Percentiles rank a stretch among this genome's conserved stretches.
Conservation (phyloP, 176 grass and related monocot genomes). For the Zizania latifolia region DNA sequence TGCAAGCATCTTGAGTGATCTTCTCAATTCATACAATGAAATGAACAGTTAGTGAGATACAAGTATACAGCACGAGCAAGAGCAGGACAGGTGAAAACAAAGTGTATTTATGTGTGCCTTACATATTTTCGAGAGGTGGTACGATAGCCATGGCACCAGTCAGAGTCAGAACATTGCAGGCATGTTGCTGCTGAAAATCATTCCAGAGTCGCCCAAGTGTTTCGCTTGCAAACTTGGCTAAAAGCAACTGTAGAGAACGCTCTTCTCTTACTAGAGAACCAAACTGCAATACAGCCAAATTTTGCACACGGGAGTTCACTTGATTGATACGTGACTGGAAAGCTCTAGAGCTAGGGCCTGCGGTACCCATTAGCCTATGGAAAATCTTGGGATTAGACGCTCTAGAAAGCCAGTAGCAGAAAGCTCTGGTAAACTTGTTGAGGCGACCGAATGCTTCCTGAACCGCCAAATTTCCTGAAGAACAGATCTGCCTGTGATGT, state of each 20-base stretch:
- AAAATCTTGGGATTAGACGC: slow-evolving; percentile 48
- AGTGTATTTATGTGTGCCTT: slow-evolving; percentile 4
- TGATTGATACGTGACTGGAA: slow-evolving; percentile 44
- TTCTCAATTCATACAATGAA: slow-evolving; percentile 39
- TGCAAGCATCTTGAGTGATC: slow-evolving; percentile 69
- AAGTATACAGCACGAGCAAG: background rate
- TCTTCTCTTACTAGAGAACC: slow-evolving; percentile 41
- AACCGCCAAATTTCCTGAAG: slow-evolving; percentile 49
- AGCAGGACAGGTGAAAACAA: background rate
- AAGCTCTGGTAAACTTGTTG: slow-evolving; percentile 66
- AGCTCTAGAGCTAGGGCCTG: slow-evolving; percentile 22
- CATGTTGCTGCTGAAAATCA: slow-evolving; percentile 42
- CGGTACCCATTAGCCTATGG: slow-evolving; percentile 25
- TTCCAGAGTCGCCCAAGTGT: slow-evolving; percentile 47
- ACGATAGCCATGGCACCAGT: slow-evolving; percentile 38
- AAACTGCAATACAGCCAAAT: slow-evolving; percentile 51
- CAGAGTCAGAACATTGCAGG: slow-evolving; percentile 60
- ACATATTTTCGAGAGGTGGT: slow-evolving; percentile 78
- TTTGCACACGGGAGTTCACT: slow-evolving; percentile 43
- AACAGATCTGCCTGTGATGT: slow-evolving; percentile 48
- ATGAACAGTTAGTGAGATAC: slow-evolving; percentile 9
- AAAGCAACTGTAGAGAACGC: slow-evolving; percentile 41
- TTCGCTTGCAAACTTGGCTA: slow-evolving; percentile 57
- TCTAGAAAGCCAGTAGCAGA: slow-evolving; percentile 63
- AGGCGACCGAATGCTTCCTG: slow-evolving; percentile 55